Conservation (phyloP, 768 basidiomycete species). For the Phylloporus sp. region DNA sequence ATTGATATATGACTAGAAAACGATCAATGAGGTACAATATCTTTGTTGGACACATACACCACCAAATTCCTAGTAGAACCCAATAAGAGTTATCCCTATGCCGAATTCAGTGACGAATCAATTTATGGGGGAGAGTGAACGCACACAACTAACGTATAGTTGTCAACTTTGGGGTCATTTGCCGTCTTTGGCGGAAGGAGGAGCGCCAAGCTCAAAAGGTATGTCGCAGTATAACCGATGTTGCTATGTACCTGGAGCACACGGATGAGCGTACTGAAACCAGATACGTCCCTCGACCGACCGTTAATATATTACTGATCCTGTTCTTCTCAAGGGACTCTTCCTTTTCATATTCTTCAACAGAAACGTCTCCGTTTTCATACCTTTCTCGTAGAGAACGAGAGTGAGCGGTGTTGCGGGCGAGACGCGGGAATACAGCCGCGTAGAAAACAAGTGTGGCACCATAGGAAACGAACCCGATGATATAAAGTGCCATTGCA, state of each 20-base stretch:
- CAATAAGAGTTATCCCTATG: slow-evolving; percentile 66
- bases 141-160: slow-evolving; percentile 69
- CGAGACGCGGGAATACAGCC: slow-evolving; percentile 75
- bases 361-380: slow-evolving; percentile 54
- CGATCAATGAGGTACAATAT: not conserved
- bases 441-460: slow-evolving; percentile 81
- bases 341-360: slow-evolving; percentile 66
- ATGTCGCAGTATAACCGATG: slow-evolving; percentile 64
- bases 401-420: slow-evolving; percentile 69
- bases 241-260: slow-evolving; percentile 63
- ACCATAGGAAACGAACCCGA: slow-evolving; percentile 75
- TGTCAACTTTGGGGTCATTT: slow-evolving; percentile 61
- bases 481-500: slow-evolving; percentile 76
- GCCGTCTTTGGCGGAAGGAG: slow-evolving; percentile 48
- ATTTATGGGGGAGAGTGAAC: slow-evolving; percentile 17
- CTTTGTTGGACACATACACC: slow-evolving; percentile 53
- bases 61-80: slow-evolving; percentile 82
- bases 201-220: slow-evolving; percentile 65
- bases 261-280: not conserved
- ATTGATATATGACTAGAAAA: slow-evolving; percentile 69
- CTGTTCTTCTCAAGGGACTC: slow-evolving; percentile 81
- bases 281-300: slow-evolving; percentile 25
- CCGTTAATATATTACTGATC: slow-evolving; percentile 82
- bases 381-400: slow-evolving; percentile 51
- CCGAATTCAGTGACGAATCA: not conserved